These are phyloP conservation scores for Crataegus laevigata DNA, from an alignment of 306 rosid genomes.

Conservation along the genomic window DNA sequence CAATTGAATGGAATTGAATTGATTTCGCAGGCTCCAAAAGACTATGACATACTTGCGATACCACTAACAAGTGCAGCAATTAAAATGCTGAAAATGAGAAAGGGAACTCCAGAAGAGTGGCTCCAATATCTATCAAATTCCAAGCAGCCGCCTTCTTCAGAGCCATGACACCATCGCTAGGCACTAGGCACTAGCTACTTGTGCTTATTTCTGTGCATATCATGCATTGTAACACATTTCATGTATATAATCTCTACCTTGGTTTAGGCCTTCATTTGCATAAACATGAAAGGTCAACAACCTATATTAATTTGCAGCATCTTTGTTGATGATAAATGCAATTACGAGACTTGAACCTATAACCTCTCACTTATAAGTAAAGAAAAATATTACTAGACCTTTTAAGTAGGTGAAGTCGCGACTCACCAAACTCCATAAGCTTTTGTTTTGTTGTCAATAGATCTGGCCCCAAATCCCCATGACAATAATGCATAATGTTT, in stretches of 20 bases:
- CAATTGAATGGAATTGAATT: slow-evolving; percentile 3
- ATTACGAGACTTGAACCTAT: too few relatives aligned
- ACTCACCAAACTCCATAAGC: too few relatives aligned
- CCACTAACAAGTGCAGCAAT: slow-evolving; percentile 84
- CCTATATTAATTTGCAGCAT: background rate
- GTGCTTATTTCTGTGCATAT: background rate
- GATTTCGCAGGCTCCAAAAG: slow-evolving; percentile 74
- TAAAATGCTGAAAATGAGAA: slow-evolving; percentile 54
- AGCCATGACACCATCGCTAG: slow-evolving; percentile 18
- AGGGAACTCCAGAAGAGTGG: slow-evolving; percentile 93
- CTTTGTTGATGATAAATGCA: background rate
- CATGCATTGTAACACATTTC: background rate
- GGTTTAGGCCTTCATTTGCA: background rate
- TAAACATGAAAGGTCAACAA: background rate
- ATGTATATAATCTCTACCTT: background rate
- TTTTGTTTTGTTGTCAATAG: too few relatives aligned
- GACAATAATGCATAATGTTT: too few relatives aligned
- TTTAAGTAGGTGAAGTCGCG: too few relatives aligned
- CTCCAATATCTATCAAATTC: slow-evolving; percentile 62
- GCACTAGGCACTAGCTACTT: too few relatives aligned
- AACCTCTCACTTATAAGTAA: too few relatives aligned
- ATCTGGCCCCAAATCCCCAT: too few relatives aligned
- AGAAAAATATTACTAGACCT: too few relatives aligned
- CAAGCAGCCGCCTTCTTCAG: slow-evolving; percentile 16
- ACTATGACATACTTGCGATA: slow-evolving; percentile 83